Conservation (phyloP, 139 green algal genomes). For the Trebouxia sp. region DNA sequence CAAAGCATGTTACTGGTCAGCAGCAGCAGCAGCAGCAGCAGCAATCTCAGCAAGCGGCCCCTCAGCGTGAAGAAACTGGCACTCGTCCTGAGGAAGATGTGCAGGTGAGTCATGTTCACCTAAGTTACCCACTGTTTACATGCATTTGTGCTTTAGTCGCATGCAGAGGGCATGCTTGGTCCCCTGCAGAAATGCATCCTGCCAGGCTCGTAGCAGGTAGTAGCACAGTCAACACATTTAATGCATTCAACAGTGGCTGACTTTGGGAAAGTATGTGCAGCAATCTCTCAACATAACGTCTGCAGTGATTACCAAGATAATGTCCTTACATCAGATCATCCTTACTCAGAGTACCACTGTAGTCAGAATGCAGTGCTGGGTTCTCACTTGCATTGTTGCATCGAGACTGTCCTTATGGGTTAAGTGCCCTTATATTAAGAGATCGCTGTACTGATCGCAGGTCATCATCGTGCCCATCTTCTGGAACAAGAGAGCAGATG, state of each 20-base stretch:
- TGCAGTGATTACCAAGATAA: background rate
- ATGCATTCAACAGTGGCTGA: too few species aligned
- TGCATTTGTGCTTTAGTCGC: too few species aligned
- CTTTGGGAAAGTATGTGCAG: too few species aligned
- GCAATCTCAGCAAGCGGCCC: background rate
- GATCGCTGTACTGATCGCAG: slow-evolving; percentile 24
- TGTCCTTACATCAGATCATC: background rate
- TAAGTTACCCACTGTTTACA: too few species aligned
- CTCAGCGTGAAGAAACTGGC: slow-evolving; percentile 9
- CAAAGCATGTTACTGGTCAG: too few species aligned
- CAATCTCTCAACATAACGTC: background rate
- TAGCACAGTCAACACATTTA: too few species aligned
- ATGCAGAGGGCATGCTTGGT: too few species aligned
- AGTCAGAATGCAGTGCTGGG: background rate
- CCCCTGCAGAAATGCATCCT: too few species aligned
- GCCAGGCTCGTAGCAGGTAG: too few species aligned
- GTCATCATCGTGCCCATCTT: slow-evolving; percentile 63
- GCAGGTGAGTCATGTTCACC: background rate
- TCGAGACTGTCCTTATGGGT: background rate
- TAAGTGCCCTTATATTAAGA: background rate
- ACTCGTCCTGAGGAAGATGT: slow-evolving; percentile 15
- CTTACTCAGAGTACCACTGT: background rate
- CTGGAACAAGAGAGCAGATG: slow-evolving; percentile 58
- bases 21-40: background rate
- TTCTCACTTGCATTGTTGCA: background rate